Percentiles rank a stretch among this genome's conserved stretches.
Conservation (phyloP, 192 early-diverging fungal species). For the Coemansia sp. region DNA sequence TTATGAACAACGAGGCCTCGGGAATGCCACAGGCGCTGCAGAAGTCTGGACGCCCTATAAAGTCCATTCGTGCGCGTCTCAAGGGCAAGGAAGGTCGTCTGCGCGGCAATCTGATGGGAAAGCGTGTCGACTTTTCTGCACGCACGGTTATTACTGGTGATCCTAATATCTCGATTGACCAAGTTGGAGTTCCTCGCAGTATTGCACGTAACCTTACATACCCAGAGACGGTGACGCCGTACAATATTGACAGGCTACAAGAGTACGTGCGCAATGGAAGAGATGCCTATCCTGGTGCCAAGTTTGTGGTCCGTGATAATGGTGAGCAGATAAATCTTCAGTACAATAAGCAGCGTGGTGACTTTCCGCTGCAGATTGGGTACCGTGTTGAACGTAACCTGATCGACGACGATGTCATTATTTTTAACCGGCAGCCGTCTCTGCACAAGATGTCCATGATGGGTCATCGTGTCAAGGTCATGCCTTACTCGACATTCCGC, state of each 20-base stretch:
- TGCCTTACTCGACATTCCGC: slow-evolving; percentile 99
- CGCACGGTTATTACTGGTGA: slow-evolving; percentile 99
- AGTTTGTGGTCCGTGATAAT: slow-evolving; percentile 92
- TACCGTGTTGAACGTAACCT: slow-evolving; percentile 95
- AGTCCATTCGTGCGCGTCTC: slow-evolving; percentile 91
- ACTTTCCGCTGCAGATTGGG: slow-evolving; percentile 84
- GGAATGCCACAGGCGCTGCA: slow-evolving; percentile 89
- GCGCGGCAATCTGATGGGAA: slow-evolving; percentile 99
- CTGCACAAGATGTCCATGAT: slow-evolving; percentile 99
- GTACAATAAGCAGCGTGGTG: slow-evolving; percentile 77
- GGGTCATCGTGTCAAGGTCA: slow-evolving; percentile 94
- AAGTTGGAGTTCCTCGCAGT: slow-evolving; percentile 96
- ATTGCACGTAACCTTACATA: slow-evolving; percentile 97
- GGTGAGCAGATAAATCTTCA: slow-evolving; percentile 91
- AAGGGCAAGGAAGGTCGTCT: slow-evolving; percentile 99
- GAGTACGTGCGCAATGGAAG: slow-evolving; percentile 87
- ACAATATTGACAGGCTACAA: slow-evolving; percentile 90
- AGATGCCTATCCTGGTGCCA: slow-evolving; percentile 92
- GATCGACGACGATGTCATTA: slow-evolving; percentile 91
- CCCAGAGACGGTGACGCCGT: slow-evolving; percentile 94
- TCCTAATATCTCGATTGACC: slow-evolving; percentile 94
- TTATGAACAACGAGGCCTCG: slow-evolving; percentile 96
- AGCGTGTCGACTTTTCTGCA: slow-evolving; percentile 98
- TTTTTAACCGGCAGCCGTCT: slow-evolving; percentile 99
- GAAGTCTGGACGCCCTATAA: slow-evolving; percentile 91